A percentile compares a stretch with the other conserved stretches of the same genome.
Conservation (phyloP, 176 grass and related monocot species). For the Eremochloa ophiuroides region DNA sequence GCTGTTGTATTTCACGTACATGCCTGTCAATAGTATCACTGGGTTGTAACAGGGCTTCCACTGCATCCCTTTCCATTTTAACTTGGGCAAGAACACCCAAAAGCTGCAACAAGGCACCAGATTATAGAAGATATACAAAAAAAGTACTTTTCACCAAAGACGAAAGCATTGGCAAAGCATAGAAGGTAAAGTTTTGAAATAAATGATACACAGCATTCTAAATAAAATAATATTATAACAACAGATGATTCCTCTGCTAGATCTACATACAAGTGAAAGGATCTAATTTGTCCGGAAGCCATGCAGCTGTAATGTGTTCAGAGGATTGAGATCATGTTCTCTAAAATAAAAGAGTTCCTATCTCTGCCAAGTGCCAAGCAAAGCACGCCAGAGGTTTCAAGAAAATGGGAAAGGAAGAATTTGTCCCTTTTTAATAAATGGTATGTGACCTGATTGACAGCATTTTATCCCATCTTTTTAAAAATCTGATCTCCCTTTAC, state of each 20-base stretch:
- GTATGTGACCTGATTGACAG: neutral
- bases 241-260: neutral
- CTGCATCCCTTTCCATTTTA: conserved; percentile 71
- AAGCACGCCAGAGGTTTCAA: neutral
- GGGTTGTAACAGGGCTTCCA: conserved; percentile 59
- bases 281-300: neutral
- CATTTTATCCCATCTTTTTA: no score
- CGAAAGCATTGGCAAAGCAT: neutral
- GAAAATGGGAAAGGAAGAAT: neutral
- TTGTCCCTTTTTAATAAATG: neutral
- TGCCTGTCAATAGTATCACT: conserved; percentile 51
- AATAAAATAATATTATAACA: neutral
- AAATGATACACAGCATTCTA: neutral
- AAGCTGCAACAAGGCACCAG: conserved; percentile 51
- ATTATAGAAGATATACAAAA: conserved; percentile 5
- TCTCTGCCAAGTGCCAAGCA: neutral
- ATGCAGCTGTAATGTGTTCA: conserved; percentile 3
- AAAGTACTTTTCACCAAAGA: conserved; percentile 4
- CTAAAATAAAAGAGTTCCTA: neutral
- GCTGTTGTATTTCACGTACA: conserved; percentile 53
- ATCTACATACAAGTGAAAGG: conserved; percentile 9
- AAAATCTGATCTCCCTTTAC: no score
- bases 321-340: conserved; percentile 1
- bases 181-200: conserved; percentile 1
- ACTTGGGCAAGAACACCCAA: conserved; percentile 78